Base-by-base conservation (phyloP, 1,284 basidiomycete genomes). In the Polyporus tsugae region DNA sequence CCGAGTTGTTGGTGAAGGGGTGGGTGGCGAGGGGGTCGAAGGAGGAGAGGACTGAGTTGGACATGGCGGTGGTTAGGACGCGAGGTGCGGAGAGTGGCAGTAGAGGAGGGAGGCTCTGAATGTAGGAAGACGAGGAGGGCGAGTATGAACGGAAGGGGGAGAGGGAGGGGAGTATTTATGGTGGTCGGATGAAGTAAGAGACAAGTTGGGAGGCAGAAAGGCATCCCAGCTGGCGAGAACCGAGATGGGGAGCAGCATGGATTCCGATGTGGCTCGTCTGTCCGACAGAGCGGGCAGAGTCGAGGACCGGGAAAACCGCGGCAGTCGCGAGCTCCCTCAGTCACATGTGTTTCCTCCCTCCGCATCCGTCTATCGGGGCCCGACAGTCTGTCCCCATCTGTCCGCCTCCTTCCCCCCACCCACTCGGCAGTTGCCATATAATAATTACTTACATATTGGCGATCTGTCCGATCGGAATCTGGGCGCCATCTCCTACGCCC, bases 21-120 rank as follows among this genome's bases (percentile, higher is more conserved):
- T 90, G 87, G 38, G 81, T 83, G 22, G 84, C 86, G 74, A 86
- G 86, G 41, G 88, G 88, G 80, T 90, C 82, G 75, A 90, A 90
- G 36, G 84, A 84, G 36, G 81, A 78, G 72, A 85, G 80, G 10
- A 81, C 73, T 46, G 79, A 74, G 59, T 78, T 76, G 57, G 80
- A 79, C 80, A 82, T 80, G 70, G 69, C 65, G 70, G 62, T 41
- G 69, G 53, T 9, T 29, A 29, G 19, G 65, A 25, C 22, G 52
- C 36, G 19, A 49, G 60, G 42, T 19, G 63, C 13, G 67, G 65
- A 29, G 41, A 13, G 64, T 22, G 62, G 68, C 7, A 52, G n/a
- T 33, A 25, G 62, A 49, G 15, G 39, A 38, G 13, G 39, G 52
- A 25, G 57, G 55, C 42, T 25, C 39, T 55, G 67, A 44, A 33